phyloP scores from a whole-genome alignment of 192 early-diverging fungal genomes.

The Powellomyces hirtus region DNA sequence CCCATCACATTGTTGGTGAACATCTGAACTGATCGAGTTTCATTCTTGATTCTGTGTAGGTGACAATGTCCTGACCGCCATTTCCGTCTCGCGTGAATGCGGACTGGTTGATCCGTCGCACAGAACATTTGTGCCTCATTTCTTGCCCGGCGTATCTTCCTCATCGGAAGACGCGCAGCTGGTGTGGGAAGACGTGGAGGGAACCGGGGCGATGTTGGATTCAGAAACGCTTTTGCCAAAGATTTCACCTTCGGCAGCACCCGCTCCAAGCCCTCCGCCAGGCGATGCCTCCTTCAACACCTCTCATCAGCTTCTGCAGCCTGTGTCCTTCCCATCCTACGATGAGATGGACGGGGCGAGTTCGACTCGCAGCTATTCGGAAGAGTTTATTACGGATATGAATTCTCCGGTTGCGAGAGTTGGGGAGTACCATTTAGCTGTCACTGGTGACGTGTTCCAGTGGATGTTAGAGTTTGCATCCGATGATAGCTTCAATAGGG shows the following conservation, averaged over 20 bases:
- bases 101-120: conserved; percentile 75
- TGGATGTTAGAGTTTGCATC: conserved; percentile 85
- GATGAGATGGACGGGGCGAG: conserved; percentile 9
- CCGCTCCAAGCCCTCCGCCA: background rate
- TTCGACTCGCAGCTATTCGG: conserved; percentile 14
- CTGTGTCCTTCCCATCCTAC: background rate
- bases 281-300: background rate
- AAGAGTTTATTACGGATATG: conserved; percentile 17
- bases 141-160: conserved; percentile 50
- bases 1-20: too few relatives aligned
- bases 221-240: conserved; percentile 45
- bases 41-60: too few relatives aligned
- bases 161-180: conserved; percentile 54
- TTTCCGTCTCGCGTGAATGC: conserved; percentile 92
- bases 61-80: conserved; percentile 94
- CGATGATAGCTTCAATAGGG: conserved; percentile 51
- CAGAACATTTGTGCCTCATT: conserved; percentile 77
- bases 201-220: conserved; percentile 49
- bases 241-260: background rate
- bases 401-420: conserved; percentile 21
- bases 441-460: conserved; percentile 95
- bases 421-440: conserved; percentile 75
- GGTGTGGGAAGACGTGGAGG: conserved; percentile 73
- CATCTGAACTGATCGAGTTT: background rate
- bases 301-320: background rate